These are phyloP conservation scores for Falciphora oryzae DNA, from an alignment of 2,329 filamentous ascomycete genomes.

Conservation along the genomic window DNA sequence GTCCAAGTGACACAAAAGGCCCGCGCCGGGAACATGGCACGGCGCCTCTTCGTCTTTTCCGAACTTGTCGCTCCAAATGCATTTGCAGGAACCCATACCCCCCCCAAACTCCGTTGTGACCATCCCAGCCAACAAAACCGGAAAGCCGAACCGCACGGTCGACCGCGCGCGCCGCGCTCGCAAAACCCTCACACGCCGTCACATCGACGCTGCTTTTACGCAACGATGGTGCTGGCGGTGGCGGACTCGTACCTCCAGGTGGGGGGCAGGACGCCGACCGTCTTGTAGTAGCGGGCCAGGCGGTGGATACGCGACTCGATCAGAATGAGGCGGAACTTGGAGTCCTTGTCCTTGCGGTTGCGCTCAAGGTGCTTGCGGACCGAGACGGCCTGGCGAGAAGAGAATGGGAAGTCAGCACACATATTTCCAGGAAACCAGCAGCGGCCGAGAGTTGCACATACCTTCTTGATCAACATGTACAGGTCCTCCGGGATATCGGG, in stretches of 20 bases:
- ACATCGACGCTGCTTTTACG: constrained; percentile 51
- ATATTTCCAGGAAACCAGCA: neutral
- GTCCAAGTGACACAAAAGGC: neutral
- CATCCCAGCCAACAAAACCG: constrained; percentile 6
- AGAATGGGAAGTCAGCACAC: constrained; percentile 15
- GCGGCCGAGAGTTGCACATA: constrained; percentile 30
- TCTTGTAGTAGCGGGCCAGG: constrained; percentile 95
- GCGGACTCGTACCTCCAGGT: constrained; percentile 99
- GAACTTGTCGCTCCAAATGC: neutral
- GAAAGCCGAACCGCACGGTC: neutral
- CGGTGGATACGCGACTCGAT: constrained; percentile 99
- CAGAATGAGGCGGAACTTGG: constrained; percentile 99
- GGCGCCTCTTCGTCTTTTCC: neutral
- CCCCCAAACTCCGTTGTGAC: constrained; percentile 9
- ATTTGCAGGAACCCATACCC: constrained; percentile 4
- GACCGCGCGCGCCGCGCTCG: constrained; percentile 13
- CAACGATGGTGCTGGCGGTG: constrained; percentile 89
- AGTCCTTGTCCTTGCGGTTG: constrained; percentile 99
- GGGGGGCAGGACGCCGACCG: constrained; percentile 74
- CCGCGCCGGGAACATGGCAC: neutral
- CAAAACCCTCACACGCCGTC: constrained; percentile 23
- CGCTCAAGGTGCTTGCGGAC: constrained; percentile 99
- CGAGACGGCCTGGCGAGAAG: constrained; percentile 66
- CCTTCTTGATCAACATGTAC: constrained; percentile 99
- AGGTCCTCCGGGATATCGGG: constrained; percentile 99